Evolutionary conservation across 2,329 filamentous ascomycete species (phyloP), one percentile per base, ranked within the genome.

Genomic region (Apiospora arundinis): DNA sequence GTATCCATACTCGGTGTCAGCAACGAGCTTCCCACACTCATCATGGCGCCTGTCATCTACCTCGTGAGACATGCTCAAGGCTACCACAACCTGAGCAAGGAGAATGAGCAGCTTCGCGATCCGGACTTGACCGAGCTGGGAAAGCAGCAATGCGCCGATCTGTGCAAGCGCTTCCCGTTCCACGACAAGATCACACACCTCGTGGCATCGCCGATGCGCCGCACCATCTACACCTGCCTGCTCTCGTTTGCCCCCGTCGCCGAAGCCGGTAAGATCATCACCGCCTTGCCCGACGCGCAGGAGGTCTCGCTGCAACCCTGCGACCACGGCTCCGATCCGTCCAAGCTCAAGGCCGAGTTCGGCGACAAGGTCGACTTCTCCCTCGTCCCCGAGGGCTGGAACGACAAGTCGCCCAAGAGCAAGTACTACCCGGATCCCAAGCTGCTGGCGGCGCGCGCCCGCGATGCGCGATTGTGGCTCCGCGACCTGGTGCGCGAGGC

Each of bases 171-270:
- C 25, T 97, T 97, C 79, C 89, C 92, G 12, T 82, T 88, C 81
- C 91, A 93, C 79, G 83, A 85, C 73, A 82, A 86, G 49, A 84
- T 96, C 77, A 91, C 92, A 5, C 87, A 92, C 75, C 87, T 97
- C 16, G 87, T 95, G 28, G 91, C 94, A 49, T 96, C 93, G 0
- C 94, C 95, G 7, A 87, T 97, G 75, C 91, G 92, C 68, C 90
- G 95, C 73, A 97, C 95, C 1, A 86, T 97, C 65, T 90, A 93
- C 82, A 97, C 95, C 2, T 91, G 92, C 45, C 85, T 94, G 42
- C 83, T 90, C 70, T 88, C 89, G 65, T 97, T 97, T 80, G 87
- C 86, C 23, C 84, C 89, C 0, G 85, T 84, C 0, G 85, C 89
- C 69, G 77, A 85, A 28, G 71, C 75, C 8, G 81, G 82, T 7